Evolutionary conservation across 2,329 filamentous ascomycete species (phyloP).

Genomic region (Neonectria coccinea): DNA sequence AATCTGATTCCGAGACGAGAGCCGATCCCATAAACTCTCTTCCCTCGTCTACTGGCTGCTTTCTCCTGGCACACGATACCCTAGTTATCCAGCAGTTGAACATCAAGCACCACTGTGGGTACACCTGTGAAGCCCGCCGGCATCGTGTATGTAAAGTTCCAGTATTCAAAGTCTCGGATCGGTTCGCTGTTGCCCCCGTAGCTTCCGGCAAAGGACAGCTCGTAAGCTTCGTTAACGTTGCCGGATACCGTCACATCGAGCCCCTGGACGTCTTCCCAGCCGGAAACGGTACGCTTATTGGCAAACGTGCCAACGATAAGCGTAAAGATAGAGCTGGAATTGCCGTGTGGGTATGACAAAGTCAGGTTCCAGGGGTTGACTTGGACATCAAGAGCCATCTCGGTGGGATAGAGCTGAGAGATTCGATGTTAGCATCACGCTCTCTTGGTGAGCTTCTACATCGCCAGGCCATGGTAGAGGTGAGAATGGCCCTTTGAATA

Average conservation of each 20-base stretch:
- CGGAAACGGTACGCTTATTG: conserved; percentile 56
- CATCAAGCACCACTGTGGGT: conserved; percentile 18
- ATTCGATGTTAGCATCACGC: conserved; percentile 47
- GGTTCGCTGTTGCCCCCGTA: conserved; percentile 49
- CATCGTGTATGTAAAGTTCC: conserved; percentile 60
- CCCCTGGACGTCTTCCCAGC: conserved; percentile 62
- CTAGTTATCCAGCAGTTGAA: conserved; percentile 6
- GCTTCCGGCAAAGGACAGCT: conserved; percentile 57
- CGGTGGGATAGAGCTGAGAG: conserved; percentile 53
- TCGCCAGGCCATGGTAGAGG: not conserved
- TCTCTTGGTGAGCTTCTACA: conserved; percentile 44
- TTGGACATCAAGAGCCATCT: conserved; percentile 32
- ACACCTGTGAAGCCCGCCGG: conserved; percentile 40
- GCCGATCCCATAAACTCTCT: too few relatives aligned
- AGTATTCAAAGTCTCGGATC: conserved; percentile 58
- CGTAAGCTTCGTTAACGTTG: conserved; percentile 55
- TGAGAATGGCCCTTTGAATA: not conserved
- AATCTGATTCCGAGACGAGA: too few relatives aligned
- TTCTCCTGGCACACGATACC: too few relatives aligned
- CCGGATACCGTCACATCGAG: conserved; percentile 59
- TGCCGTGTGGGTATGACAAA: conserved; percentile 66
- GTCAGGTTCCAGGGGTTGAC: conserved; percentile 50
- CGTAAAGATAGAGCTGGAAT: conserved; percentile 60
- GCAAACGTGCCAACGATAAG: conserved; percentile 62
- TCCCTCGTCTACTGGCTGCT: not conserved